Evolutionary conservation across 2,329 filamentous ascomycete genomes (phyloP), one percentile per base, ranked within the genome.

Genomic region (Elsinoe necatrix): DNA sequence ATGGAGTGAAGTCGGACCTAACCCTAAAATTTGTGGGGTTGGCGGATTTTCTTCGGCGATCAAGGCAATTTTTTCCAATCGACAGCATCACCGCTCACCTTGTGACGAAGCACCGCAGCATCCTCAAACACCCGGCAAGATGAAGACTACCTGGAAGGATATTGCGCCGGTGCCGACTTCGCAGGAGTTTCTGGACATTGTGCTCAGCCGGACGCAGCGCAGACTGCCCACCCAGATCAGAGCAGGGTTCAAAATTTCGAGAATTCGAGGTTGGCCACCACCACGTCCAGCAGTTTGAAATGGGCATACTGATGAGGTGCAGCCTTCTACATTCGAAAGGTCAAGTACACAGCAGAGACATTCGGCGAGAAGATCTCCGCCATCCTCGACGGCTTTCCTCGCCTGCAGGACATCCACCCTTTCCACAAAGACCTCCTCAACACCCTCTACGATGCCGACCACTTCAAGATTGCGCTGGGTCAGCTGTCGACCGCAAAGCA

Each of bases 271-370:
- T 61, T 41, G 73, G 76, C 78, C 69, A 61, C 63, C 7, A 29
- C 27, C 27, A 9, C 4, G 4, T 9, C 27, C 27, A 29, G 9
- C 4, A 29, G 27, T 9, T 9, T 29, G 4, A 29, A 4, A 29
- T 29, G 27, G 27, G 27, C 9, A 29, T 29, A 29, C 59, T 68
- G 51, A 63, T 4, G 45, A 12, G 4, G 16, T 20, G 60, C 58
- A 85, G 86, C 83, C 51, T 97, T 97, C 76, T 97, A 97, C 74
- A 96, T 92, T 45, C 80, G 93, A 71, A 97, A 97, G 75, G 91
- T 96, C 80, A 97, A 97, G 75, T 98, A 90, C 75, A 96, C 93
- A 4, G 86, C 92, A 69, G 93, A 98, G 76, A 97, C 92, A 41
- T 96, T 96, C 73, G 84, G 85, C 63, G 93, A 98, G 72, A 97